A percentile compares a stretch with the other conserved stretches of the same genome.
phyloP scores from a whole-genome alignment of 345 rosid genomes.

The Orychophragmus violaceus region DNA sequence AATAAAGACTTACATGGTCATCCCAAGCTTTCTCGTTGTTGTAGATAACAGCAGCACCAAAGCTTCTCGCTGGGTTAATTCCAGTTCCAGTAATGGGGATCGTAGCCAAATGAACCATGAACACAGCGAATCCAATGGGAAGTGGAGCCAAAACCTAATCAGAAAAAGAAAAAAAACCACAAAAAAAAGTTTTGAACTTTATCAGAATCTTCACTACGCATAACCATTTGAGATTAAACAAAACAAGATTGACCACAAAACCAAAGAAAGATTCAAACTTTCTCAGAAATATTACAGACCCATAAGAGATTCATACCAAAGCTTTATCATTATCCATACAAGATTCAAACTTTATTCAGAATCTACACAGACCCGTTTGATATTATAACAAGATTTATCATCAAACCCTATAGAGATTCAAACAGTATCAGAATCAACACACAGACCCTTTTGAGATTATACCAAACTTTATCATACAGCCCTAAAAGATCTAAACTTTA shows the following conservation, averaged over 20 bases:
- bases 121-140: slow-evolving; percentile 75
- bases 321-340: too few species aligned
- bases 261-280: background rate
- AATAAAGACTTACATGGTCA: slow-evolving; percentile 33
- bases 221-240: background rate
- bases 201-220: background rate
- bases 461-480: background rate
- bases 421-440: background rate
- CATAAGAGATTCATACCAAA: background rate
- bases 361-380: background rate
- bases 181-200: background rate
- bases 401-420: background rate
- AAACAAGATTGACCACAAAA: background rate
- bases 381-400: background rate
- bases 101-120: slow-evolving; percentile 75
- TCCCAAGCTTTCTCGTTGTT: slow-evolving; percentile 56
- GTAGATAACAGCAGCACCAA: slow-evolving; percentile 74
- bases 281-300: background rate
- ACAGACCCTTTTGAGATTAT: background rate
- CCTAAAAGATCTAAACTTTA: background rate
- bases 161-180: background rate
- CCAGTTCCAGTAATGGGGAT: slow-evolving; percentile 81
- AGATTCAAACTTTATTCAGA: background rate
- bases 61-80: slow-evolving; percentile 73
- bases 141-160: slow-evolving; percentile 57